A percentile compares a stretch with the other conserved stretches of the same genome.
phyloP scores from a whole-genome alignment of 352 stramenopile genomes.

The Phytopythium kandeliae region DNA sequence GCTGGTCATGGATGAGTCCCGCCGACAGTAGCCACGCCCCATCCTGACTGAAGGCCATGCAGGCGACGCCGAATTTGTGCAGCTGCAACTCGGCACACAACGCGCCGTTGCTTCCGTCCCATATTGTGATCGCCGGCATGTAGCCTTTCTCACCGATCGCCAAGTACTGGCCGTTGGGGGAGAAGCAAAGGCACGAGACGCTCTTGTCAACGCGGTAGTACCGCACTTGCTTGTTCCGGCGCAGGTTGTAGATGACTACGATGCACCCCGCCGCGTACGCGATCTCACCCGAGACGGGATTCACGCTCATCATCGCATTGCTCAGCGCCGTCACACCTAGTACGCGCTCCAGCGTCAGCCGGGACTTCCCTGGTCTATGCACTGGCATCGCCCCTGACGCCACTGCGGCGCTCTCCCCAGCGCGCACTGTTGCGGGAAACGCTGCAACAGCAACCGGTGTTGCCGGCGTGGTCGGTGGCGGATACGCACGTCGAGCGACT shows the following conservation, averaged over 20 bases:
- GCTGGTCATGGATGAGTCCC: slow-evolving; percentile 79
- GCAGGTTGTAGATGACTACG: slow-evolving; percentile 88
- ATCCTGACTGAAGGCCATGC: slow-evolving; percentile 73
- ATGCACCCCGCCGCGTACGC: slow-evolving; percentile 85
- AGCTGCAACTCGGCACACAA: slow-evolving; percentile 78
- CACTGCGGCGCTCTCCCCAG: background rate
- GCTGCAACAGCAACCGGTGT: background rate
- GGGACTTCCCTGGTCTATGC: slow-evolving; percentile 20
- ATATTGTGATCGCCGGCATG: slow-evolving; percentile 81
- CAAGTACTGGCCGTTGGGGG: slow-evolving; percentile 73
- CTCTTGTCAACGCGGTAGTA: slow-evolving; percentile 87
- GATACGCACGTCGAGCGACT: background rate
- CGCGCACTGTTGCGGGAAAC: background rate
- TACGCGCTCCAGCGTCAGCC: slow-evolving; percentile 79
- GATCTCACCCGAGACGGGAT: slow-evolving; percentile 71
- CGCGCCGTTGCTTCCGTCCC: slow-evolving; percentile 68
- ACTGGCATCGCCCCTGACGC: slow-evolving; percentile 1
- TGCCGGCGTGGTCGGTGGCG: background rate
- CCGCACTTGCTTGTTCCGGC: slow-evolving; percentile 79
- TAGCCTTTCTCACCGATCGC: slow-evolving; percentile 88
- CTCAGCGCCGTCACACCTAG: slow-evolving; percentile 66
- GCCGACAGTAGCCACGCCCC: slow-evolving; percentile 54
- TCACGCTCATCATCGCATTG: slow-evolving; percentile 75
- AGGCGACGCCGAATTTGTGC: slow-evolving; percentile 80
- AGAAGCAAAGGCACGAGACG: slow-evolving; percentile 82